Conservation (phyloP, 169 alveolate genomes). For the Ichthyophthirius multifiliis region DNA sequence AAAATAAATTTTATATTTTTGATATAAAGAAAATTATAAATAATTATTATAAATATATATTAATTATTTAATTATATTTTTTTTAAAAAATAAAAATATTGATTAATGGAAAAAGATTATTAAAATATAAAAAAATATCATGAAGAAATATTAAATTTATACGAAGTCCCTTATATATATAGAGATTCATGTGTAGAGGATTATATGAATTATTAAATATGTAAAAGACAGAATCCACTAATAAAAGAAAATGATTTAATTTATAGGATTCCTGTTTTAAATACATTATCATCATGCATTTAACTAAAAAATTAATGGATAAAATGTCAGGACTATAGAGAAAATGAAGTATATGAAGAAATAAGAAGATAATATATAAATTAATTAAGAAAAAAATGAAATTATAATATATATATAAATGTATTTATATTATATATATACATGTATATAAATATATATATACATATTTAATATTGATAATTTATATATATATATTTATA, state of each 20-base stretch:
- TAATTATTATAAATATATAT: no score
- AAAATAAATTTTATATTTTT: no score
- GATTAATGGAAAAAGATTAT: background rate
- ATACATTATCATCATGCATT: background rate
- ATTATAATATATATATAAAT: no score
- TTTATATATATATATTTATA: no score
- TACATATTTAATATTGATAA: no score
- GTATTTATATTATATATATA: no score
- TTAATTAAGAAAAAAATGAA: background rate
- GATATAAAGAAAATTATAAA: no score
- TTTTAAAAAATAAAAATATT: no score
- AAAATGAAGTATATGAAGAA: background rate
- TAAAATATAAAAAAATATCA: background rate
- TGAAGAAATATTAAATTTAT: background rate
- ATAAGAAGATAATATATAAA: background rate
- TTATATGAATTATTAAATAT: background rate
- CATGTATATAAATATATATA: no score
- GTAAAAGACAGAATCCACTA: background rate
- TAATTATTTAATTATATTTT: no score
- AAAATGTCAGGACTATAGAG: background rate
- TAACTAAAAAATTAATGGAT: background rate
- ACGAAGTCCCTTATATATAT: background rate
- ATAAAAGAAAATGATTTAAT: background rate
- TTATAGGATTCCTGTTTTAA: background rate
- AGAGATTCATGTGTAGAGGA: background rate